Percentiles rank a stretch among this genome's conserved stretches.
Evolutionary conservation across 2,329 filamentous ascomycete species (phyloP).

Genomic region (Diaporthe citri): DNA sequence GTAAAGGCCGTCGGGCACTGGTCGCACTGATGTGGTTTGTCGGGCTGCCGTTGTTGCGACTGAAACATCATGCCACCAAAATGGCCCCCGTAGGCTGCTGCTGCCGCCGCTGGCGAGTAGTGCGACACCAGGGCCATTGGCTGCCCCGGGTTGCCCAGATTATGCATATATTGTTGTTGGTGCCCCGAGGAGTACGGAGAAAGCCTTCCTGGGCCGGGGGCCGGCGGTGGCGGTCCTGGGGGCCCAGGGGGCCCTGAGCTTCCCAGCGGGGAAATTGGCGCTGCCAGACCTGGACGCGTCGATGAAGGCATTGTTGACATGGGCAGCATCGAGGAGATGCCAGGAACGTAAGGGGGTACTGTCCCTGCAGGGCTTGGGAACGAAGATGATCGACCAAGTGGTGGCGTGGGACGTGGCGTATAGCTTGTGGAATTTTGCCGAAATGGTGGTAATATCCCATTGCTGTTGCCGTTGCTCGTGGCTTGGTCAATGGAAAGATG

Average conservation of each 20-base stretch:
- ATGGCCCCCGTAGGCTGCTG: constrained; percentile 35
- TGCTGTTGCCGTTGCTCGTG: constrained; percentile 34
- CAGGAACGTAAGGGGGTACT: constrained; percentile 38
- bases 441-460: constrained; percentile 39
- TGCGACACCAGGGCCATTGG: constrained; percentile 75
- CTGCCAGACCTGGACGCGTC: constrained; percentile 59
- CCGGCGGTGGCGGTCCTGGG: constrained; percentile 14
- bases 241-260: constrained; percentile 33
- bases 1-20: constrained; percentile 95
- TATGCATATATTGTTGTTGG: constrained; percentile 70
- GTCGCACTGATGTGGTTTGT: constrained; percentile 95
- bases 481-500: constrained; percentile 40
- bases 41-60: constrained; percentile 62
- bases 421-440: constrained; percentile 37
- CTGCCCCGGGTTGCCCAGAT: constrained; percentile 79
- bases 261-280: constrained; percentile 46
- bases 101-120: constrained; percentile 50
- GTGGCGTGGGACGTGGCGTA: constrained; percentile 38
- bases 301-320: constrained; percentile 37
- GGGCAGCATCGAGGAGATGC: constrained; percentile 40
- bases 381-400: constrained; percentile 38
- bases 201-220: constrained; percentile 31
- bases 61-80: constrained; percentile 58
- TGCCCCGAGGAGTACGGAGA: constrained; percentile 56
- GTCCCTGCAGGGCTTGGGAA: constrained; percentile 38